These are phyloP conservation scores for Nepenthes gracilis DNA, from an alignment of 148 eudicot genomes.

Conservation along the genomic window DNA sequence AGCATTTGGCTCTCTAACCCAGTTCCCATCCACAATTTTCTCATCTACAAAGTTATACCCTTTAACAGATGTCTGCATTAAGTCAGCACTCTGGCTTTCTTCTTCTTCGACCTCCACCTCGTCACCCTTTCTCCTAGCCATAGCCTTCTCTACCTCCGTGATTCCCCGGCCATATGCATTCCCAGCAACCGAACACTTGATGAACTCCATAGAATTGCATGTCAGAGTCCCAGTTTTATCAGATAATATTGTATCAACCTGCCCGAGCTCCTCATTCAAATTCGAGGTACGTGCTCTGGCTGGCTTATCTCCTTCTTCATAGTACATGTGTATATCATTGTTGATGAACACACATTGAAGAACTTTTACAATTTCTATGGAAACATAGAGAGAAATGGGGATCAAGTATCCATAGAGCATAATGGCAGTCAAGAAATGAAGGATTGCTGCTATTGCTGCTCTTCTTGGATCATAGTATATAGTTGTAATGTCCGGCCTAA, in stretches of 20 bases:
- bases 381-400: conserved; percentile 59
- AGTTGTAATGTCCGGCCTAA: conserved; percentile 40
- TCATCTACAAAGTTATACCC: conserved; percentile 61
- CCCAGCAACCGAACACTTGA: conserved; percentile 71
- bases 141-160: conserved; percentile 49
- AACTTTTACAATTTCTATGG: conserved; percentile 61
- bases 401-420: conserved; percentile 57
- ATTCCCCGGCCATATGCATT: conserved; percentile 40
- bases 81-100: conserved; percentile 7
- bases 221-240: conserved; percentile 78
- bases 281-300: conserved; percentile 68
- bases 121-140: conserved; percentile 31
- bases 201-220: conserved; percentile 69
- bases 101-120: conserved; percentile 9
- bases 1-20: conserved; percentile 38
- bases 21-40: conserved; percentile 35
- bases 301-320: conserved; percentile 48
- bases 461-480: conserved; percentile 33
- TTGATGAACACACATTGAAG: conserved; percentile 47
- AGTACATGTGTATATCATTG: conserved; percentile 48
- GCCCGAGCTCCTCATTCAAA: conserved; percentile 73
- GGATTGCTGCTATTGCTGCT: conserved; percentile 29
- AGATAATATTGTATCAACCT: conserved; percentile 57
- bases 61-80: conserved; percentile 17
- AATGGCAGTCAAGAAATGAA: conserved; percentile 44